Conservation (phyloP, 2,329 filamentous ascomycete species). For the Cercospora sp. region DNA sequence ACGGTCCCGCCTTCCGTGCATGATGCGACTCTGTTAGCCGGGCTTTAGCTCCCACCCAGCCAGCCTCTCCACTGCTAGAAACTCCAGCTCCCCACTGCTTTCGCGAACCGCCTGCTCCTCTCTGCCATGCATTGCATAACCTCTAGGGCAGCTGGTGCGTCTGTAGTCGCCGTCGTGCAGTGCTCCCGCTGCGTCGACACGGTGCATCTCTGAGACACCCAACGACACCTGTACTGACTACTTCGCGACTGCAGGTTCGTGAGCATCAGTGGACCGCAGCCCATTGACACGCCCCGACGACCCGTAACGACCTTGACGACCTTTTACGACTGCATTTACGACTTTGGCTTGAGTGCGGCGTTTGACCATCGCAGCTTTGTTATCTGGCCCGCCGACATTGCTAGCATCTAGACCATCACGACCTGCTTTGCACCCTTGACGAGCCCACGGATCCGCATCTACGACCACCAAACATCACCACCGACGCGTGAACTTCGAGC, state of each 20-base stretch:
- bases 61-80: slow-evolving; percentile 33
- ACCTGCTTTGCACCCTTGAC: slow-evolving; percentile 20
- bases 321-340: slow-evolving; percentile 39
- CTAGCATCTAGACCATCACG: slow-evolving; percentile 30
- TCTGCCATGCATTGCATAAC: slow-evolving; percentile 40
- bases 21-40: slow-evolving; percentile 18
- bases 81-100: slow-evolving; percentile 33
- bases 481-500: slow-evolving; percentile 4
- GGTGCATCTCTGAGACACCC: slow-evolving; percentile 19
- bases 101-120: slow-evolving; percentile 34
- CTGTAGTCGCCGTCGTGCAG: slow-evolving; percentile 38
- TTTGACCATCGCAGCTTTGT: slow-evolving; percentile 31
- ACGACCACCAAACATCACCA: slow-evolving; percentile 5
- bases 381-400: slow-evolving; percentile 28
- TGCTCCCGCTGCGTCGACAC: slow-evolving; percentile 27
- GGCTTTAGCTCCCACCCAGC: slow-evolving; percentile 28
- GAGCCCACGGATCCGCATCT: slow-evolving; percentile 21
- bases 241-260: slow-evolving; percentile 24
- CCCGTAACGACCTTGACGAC: slow-evolving; percentile 39
- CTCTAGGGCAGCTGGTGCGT: slow-evolving; percentile 39
- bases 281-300: slow-evolving; percentile 36
- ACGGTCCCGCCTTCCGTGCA: slow-evolving; percentile 24
- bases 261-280: slow-evolving; percentile 30
- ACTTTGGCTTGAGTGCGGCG: slow-evolving; percentile 31
- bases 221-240: slow-evolving; percentile 23